Percentiles rank a stretch among this genome's conserved stretches.
phyloP scores from a whole-genome alignment of 148 eudicot species.

The Dianthus caryophyllus region DNA sequence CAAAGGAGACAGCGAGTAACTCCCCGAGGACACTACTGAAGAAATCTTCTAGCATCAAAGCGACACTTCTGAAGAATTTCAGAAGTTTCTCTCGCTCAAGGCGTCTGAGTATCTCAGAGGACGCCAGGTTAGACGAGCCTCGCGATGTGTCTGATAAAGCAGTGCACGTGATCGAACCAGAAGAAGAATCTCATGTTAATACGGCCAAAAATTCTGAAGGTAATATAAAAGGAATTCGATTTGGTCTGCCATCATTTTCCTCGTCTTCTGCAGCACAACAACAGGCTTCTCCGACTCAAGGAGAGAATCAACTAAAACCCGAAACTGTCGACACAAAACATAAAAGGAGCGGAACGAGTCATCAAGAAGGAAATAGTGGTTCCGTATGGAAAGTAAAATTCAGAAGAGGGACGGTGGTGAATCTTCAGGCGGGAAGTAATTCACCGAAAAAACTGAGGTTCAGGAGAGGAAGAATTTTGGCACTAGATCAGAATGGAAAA shows the following conservation, averaged over 20 bases:
- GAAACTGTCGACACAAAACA: too few relatives aligned
- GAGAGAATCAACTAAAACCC: too few relatives aligned
- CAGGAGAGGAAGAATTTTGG: slow-evolving; percentile 29
- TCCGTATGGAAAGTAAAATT: slow-evolving; percentile 43
- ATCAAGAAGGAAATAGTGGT: slow-evolving; percentile 28
- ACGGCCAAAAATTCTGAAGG: slow-evolving; percentile 5
- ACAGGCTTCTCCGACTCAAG: too few relatives aligned
- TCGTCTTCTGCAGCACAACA: too few relatives aligned
- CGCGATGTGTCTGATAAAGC: slow-evolving; percentile 37
- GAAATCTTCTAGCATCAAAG: slow-evolving; percentile 32
- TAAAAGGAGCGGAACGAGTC: slow-evolving; percentile 21
- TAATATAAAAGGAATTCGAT: too few relatives aligned
- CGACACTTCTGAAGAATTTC: slow-evolving; percentile 26
- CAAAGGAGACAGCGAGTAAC: slow-evolving; percentile 20
- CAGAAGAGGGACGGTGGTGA: slow-evolving; percentile 45
- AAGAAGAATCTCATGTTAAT: slow-evolving; percentile 13
- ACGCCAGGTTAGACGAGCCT: slow-evolving; percentile 23
- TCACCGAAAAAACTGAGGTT: slow-evolving; percentile 42
- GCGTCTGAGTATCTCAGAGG: slow-evolving; percentile 15
- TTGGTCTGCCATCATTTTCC: too few relatives aligned
- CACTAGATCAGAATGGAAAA: slow-evolving; percentile 30
- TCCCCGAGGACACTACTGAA: slow-evolving; percentile 29
- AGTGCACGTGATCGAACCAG: slow-evolving; percentile 20
- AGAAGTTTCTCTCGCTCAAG: slow-evolving; percentile 25
- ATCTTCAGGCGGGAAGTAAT: slow-evolving; percentile 31